Evolutionary conservation across 2,329 filamentous ascomycete species (phyloP).

Genomic region (Delphinella strobiligena): DNA sequence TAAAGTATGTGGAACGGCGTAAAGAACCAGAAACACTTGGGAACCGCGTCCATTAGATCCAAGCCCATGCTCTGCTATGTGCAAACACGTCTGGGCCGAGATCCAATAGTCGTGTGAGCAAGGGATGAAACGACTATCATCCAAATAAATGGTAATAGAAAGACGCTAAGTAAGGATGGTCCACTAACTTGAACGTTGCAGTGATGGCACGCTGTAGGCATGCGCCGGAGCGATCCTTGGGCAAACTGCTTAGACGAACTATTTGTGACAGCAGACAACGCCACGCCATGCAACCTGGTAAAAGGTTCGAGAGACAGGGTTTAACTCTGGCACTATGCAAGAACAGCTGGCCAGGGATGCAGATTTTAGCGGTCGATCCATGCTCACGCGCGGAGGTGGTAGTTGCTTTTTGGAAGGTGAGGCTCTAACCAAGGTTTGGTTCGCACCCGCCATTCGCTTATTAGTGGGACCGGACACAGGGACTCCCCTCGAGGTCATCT

Average conservation of each 20-base stretch:
- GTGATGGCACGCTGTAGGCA: constrained; percentile 4
- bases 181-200: constrained; percentile 3
- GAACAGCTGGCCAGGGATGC: constrained; percentile 7
- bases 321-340: constrained; percentile 5
- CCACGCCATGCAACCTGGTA: constrained; percentile 7
- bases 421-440: neutral
- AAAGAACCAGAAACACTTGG: neutral
- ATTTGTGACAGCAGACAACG: constrained; percentile 7
- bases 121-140: constrained; percentile 20
- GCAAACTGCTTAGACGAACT: constrained; percentile 1
- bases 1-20: neutral
- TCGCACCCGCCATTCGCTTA: neutral
- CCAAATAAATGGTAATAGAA: constrained; percentile 2
- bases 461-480: neutral
- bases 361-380: constrained; percentile 16
- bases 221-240: neutral
- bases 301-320: constrained; percentile 6
- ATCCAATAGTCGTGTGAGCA: constrained; percentile 11
- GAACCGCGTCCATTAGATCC: neutral
- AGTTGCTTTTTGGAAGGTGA: constrained; percentile 2
- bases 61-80: neutral
- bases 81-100: neutral
- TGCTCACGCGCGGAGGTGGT: constrained; percentile 13
- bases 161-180: constrained; percentile 8
- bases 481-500: neutral